Conservation (phyloP, 371 early-diverging fungal genomes). For the Mucor racemosus region DNA sequence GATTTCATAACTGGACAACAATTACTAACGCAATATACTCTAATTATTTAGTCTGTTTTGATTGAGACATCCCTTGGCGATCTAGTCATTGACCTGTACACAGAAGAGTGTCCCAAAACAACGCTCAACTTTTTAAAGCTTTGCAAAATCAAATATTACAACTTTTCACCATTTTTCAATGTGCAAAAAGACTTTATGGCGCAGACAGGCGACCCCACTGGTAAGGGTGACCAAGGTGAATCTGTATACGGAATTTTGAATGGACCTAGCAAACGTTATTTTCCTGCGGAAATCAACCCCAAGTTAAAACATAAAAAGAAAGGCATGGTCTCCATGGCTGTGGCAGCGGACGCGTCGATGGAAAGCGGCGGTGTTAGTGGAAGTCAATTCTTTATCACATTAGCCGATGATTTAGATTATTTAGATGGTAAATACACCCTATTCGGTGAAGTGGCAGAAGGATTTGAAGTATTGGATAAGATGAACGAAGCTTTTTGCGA, state of each 20-base stretch:
- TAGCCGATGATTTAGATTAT: constrained; percentile 83
- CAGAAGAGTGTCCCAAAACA: constrained; percentile 76
- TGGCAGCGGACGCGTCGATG: constrained; percentile 51
- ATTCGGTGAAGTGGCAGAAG: constrained; percentile 97
- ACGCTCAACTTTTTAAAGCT: constrained; percentile 91
- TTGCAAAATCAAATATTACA: constrained; percentile 94
- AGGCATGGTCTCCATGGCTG: constrained; percentile 90
- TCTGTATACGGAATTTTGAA: constrained; percentile 71
- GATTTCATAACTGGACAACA: background rate
- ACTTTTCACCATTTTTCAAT: constrained; percentile 85
- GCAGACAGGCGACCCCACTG: constrained; percentile 89
- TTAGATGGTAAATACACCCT: constrained; percentile 97
- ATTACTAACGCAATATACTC: background rate
- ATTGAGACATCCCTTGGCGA: constrained; percentile 94
- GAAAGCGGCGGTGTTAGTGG: constrained; percentile 64
- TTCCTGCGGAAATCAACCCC: constrained; percentile 85
- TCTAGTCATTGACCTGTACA: constrained; percentile 91
- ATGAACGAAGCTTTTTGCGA: constrained; percentile 81
- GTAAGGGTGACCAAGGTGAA: constrained; percentile 83
- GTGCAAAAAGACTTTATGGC: constrained; percentile 90
- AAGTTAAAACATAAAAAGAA: constrained; percentile 83
- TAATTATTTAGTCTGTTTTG: constrained; percentile 60
- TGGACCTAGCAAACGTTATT: constrained; percentile 60
- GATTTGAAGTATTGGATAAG: constrained; percentile 87
- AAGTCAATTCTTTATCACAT: constrained; percentile 97